Base-by-base conservation (phyloP, 331 rosid species). In the Pyracantha coccinea region DNA sequence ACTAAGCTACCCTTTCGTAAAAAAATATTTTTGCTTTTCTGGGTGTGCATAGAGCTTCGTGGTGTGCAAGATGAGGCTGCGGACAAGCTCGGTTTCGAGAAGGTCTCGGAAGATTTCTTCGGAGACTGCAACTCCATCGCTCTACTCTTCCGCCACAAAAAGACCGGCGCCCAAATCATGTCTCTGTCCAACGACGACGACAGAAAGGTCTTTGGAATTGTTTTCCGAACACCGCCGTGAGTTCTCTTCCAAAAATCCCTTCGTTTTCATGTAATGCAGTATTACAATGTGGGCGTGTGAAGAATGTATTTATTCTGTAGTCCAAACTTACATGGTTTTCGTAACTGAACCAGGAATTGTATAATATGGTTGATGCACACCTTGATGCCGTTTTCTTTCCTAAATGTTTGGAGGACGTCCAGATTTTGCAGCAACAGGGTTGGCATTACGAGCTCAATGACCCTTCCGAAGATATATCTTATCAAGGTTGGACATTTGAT, bases 321-420 rank as follows among this genome's bases (percentile, higher is more conserved):
- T 38, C 45, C 45, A 38, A 38, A 38, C 45, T 38, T 9, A 3
- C 45, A 38, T 10, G 45, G 14, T 38, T 38, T 38, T 38, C 45
- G 14, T 38, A 38, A 38, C 14, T 38, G 14, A 38, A 10, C 14
- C 82, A 90, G 95, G 99, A 94, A 79, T 94, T 94, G 83, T 94
- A 94, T 74, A 94, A 94, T 72, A 80, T 92, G 78, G 96, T 94
- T 20, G 97, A 94, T 67, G 99, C 92, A 63, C 92, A 92, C 87
- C 90, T 94, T 54, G 97, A 94, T 72, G 99, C 99, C 1, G 99
- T 94, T 27, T 94, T 94, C 91, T 92, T 94, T 81, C 99, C 99
- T 4, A 87, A 83, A 74, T 90, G 99, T 24, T 86, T 92, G 52
- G 92, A 94, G 75, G 93, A 94, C 81, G 62, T 82, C 72, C 91